These are phyloP conservation scores for Phytophthora palmivora DNA, from an alignment of 352 stramenopile genomes.

Conservation along the genomic window DNA sequence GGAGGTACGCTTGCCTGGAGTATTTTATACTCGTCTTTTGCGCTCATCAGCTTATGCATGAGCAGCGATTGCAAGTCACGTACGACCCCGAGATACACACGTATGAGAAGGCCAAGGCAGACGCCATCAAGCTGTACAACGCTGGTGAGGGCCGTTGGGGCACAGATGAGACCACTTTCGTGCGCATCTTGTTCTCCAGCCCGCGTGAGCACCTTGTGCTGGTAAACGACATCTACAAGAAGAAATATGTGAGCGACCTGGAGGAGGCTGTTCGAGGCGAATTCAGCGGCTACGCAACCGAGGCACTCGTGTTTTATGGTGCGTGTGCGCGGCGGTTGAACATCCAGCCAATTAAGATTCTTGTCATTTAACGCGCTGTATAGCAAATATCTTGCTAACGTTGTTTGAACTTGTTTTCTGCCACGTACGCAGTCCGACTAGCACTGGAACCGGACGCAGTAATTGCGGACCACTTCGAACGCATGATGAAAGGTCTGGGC, in stretches of 20 bases:
- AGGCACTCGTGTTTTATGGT: conserved; percentile 74
- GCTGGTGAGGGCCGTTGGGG: conserved; percentile 77
- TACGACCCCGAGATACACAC: conserved; percentile 71
- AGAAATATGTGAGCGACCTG: conserved; percentile 73
- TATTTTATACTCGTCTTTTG: background rate
- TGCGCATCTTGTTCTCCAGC: conserved; percentile 66
- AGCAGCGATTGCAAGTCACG: conserved; percentile 39
- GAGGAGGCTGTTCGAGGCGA: conserved; percentile 65
- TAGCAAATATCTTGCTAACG: background rate
- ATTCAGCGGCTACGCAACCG: conserved; percentile 68
- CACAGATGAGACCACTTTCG: conserved; percentile 75
- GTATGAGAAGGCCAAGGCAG: conserved; percentile 52
- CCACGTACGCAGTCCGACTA: conserved; percentile 48
- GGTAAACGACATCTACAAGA: conserved; percentile 72
- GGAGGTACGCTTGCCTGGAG: conserved; percentile 42
- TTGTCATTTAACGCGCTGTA: no score
- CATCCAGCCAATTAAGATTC: no score
- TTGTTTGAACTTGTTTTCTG: conserved; percentile 15
- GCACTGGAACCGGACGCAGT: conserved; percentile 57
- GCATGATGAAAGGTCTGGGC: conserved; percentile 62
- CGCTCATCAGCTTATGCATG: background rate
- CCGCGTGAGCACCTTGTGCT: conserved; percentile 61
- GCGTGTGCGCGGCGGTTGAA: conserved; percentile 7
- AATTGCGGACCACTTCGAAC: conserved; percentile 62
- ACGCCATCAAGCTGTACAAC: conserved; percentile 74